Evolutionary conservation across 805 yeast genomes (phyloP).

Genomic region (Starmerella asiatica): DNA sequence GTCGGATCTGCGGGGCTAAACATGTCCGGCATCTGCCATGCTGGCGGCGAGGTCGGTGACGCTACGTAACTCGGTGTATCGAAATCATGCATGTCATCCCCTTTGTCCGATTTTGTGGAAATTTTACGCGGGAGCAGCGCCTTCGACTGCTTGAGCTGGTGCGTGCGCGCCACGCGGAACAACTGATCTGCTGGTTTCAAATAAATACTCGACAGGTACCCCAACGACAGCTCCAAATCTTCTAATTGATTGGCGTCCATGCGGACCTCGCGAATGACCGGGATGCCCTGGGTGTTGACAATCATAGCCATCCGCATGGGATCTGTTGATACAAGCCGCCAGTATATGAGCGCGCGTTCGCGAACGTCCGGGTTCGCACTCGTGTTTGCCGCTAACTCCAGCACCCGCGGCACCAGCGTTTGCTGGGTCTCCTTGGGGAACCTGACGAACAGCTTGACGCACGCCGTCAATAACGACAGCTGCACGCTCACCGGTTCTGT

Average conservation of each 20-base stretch:
- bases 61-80: not conserved
- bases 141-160: slow-evolving; percentile 17
- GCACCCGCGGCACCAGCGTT: slow-evolving; percentile 39
- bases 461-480: slow-evolving; percentile 56
- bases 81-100: no score
- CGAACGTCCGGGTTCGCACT: slow-evolving; percentile 72
- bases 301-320: slow-evolving; percentile 36
- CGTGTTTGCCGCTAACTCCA: slow-evolving; percentile 61
- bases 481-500: slow-evolving; percentile 68
- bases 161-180: slow-evolving; percentile 37
- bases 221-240: slow-evolving; percentile 70
- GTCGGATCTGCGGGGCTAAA: not conserved
- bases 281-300: slow-evolving; percentile 48
- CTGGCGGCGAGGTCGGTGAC: not conserved
- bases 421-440: slow-evolving; percentile 42
- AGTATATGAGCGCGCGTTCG: slow-evolving; percentile 72
- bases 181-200: slow-evolving; percentile 72
- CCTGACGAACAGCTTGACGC: slow-evolving; percentile 51
- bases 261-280: slow-evolving; percentile 53
- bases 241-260: slow-evolving; percentile 59
- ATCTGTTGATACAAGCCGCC: slow-evolving; percentile 52
- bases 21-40: not conserved
- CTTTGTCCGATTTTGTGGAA: no score
- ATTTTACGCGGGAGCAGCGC: slow-evolving; percentile 19
- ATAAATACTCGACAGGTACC: slow-evolving; percentile 70